Base-by-base conservation (phyloP, 345 rosid species). In the Barbarea vulgaris region DNA sequence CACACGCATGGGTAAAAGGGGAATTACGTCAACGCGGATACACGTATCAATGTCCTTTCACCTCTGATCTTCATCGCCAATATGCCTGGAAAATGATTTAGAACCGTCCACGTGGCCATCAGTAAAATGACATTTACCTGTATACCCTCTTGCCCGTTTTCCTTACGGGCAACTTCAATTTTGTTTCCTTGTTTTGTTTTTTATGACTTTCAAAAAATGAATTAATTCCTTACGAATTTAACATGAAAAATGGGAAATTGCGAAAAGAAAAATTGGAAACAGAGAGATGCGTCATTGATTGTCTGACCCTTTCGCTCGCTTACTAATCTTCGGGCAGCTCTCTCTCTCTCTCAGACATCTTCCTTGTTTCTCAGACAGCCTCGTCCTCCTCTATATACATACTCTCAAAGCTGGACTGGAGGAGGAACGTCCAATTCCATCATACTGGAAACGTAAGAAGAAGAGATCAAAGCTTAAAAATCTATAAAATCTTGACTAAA, bases 351-450 rank as follows among this genome's bases (percentile, higher is more conserved):
- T 13, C 12, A 75, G 74, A 37, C 74, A 65, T 36, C 73, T 48
- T 67, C 78, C 72, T 61, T 75, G 54, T 67, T 37, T 9, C 74
- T 60, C 69, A 68, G 64, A 67, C 75, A 76, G 79, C 69, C 22
- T 48, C 54, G 12, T 60, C 48, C 30, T 46, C 34, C n/a, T n/a
- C n/a, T n/a, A n/a, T n/a, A n/a, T 66, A 4, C 4, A 5, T 25
- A 53, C 47, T 51, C 62, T 62, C 62, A 28, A 15, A 73, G 47
- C 69, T 54, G 25, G 17, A 52, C 52, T 63, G 24, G 63, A 61
- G 21, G 64, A 63, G 19, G n/a, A 74, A 36, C 69, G 44, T 54
- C 58, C 42, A 13, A 17, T 11, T 31, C 17, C 51, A 2, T 69
- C 51, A 17, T 57, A 42, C 60, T 63, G 28, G 60, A 69, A 77